Percentiles rank a stretch among this genome's conserved stretches.
These are phyloP conservation scores for Garcia nutans DNA, from an alignment of 345 rosid species.

Conservation along the genomic window DNA sequence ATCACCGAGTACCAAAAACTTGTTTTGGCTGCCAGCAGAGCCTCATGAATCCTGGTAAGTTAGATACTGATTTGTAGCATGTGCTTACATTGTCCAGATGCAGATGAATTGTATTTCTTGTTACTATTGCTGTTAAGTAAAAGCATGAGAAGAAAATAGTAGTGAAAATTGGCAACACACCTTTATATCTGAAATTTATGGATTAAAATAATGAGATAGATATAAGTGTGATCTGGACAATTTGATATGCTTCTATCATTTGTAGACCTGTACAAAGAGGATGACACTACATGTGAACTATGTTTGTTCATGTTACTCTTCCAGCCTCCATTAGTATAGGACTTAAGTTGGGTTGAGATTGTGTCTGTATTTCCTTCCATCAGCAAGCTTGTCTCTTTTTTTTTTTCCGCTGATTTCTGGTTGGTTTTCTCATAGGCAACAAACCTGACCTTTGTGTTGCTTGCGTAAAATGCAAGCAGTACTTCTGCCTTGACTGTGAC, in stretches of 20 bases:
- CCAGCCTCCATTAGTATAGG: neutral
- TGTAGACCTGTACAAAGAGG: neutral
- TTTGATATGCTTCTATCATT: neutral
- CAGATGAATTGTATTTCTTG: neutral
- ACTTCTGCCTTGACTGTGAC: slow-evolving; percentile 89
- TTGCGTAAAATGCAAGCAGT: slow-evolving; percentile 68
- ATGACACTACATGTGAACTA: neutral
- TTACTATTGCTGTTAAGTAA: neutral
- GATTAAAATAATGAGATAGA: neutral
- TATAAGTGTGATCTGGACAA: neutral
- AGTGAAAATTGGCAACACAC: neutral
- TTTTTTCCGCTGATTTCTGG: slow-evolving; percentile 1
- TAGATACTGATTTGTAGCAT: neutral
- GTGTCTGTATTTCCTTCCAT: neutral
- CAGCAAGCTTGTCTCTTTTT: neutral
- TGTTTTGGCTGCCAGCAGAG: slow-evolving; percentile 90
- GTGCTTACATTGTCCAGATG: neutral
- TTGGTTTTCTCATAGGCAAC: slow-evolving; percentile 47
- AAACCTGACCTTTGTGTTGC: slow-evolving; percentile 49
- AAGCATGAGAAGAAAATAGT: neutral
- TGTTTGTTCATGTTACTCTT: neutral
- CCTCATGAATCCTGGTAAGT: slow-evolving; percentile 59
- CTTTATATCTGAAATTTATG: neutral
- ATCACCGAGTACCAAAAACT: slow-evolving; percentile 35
- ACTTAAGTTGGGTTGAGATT: neutral